Base-by-base conservation (phyloP, 345 rosid species). In the Melaleuca quinquenervia region DNA sequence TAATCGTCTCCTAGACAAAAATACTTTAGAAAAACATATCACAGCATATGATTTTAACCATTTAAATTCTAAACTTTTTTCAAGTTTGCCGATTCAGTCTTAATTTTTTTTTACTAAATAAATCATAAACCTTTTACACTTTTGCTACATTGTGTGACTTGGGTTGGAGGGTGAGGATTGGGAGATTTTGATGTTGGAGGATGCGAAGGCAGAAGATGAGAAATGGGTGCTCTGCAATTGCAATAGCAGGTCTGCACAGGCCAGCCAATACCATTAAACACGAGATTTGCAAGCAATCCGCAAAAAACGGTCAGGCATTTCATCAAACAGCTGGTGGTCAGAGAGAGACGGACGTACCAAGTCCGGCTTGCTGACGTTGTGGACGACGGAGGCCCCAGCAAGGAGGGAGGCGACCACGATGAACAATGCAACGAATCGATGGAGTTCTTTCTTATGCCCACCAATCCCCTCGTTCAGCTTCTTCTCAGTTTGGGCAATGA, bases 301-400 rank as follows among this genome's bases (percentile, higher is more conserved):
- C 18, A 74, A 20, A 52, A 9, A 56, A 11, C 15, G 15, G 8
- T 62, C 55, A 36, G 90, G 51, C 93, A 93, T 91, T 92, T 89
- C 84, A 87, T 90, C 94, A 84, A 94, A 92, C 93, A 90, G 32
- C 24, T 84, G 70, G 32, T 60, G 86, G 58, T 84, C 90, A n/a
- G 45, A 44, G 53, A 45, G 16, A 21, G 84, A 83, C 27, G 56
- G 32, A 41, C 32, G 88, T 95, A 93, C 96, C 50, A 94, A 96
- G 85, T 93, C 86, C 15, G 98, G 98, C 84, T 93, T 92, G 89
- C 91, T 89, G 56, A 95, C 84, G 88, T 92, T 93, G 92, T 94
- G 96, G 83, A 94, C 96, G 27, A 94, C 76, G 24, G 98, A 94
- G 82, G 96, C 95, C 29, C 98, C 98, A 14, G 91, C 90, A 24